phyloP scores from a whole-genome alignment of 2,329 filamentous ascomycete species.

The Penicillium sp. region DNA sequence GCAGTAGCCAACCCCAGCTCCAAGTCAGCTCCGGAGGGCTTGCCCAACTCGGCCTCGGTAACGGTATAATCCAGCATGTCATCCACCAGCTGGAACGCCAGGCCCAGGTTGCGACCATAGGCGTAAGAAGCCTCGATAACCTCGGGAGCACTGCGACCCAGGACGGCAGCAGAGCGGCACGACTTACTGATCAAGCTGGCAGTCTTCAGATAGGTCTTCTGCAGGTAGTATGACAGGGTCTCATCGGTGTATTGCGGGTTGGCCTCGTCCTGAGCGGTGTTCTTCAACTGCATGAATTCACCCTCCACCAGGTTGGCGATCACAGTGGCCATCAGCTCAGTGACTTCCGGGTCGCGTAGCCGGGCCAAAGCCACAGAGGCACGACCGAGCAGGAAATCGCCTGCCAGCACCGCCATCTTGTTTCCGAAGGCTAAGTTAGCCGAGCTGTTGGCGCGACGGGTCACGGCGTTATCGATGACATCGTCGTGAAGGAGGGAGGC shows the following conservation, averaged over 20 bases:
- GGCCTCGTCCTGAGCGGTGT: slow-evolving; percentile 83
- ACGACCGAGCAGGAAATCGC: slow-evolving; percentile 91
- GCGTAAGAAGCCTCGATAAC: slow-evolving; percentile 88
- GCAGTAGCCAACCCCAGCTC: slow-evolving; percentile 92
- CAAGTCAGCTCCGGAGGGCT: slow-evolving; percentile 90
- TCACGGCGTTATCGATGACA: slow-evolving; percentile 89
- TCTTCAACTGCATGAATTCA: slow-evolving; percentile 99
- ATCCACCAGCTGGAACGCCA: slow-evolving; percentile 96
- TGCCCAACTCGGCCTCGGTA: slow-evolving; percentile 79
- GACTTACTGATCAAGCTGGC: slow-evolving; percentile 95
- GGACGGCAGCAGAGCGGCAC: slow-evolving; percentile 82
- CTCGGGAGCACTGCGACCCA: slow-evolving; percentile 72
- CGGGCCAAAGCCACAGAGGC: slow-evolving; percentile 92
- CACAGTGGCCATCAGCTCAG: slow-evolving; percentile 89
- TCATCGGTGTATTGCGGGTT: slow-evolving; percentile 85
- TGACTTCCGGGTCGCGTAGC: slow-evolving; percentile 87
- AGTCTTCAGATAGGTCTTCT: slow-evolving; percentile 98
- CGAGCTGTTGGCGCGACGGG: slow-evolving; percentile 78
- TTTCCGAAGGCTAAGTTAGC: slow-evolving; percentile 97
- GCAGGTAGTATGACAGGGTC: slow-evolving; percentile 86
- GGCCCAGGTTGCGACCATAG: slow-evolving; percentile 88
- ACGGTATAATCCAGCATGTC: slow-evolving; percentile 97
- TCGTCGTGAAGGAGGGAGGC: slow-evolving; percentile 96
- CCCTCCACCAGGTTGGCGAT: slow-evolving; percentile 98
- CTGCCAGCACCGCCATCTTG: slow-evolving; percentile 97